phyloP scores from a whole-genome alignment of 2,329 filamentous ascomycete species.

The Canariomyces notabilis region DNA sequence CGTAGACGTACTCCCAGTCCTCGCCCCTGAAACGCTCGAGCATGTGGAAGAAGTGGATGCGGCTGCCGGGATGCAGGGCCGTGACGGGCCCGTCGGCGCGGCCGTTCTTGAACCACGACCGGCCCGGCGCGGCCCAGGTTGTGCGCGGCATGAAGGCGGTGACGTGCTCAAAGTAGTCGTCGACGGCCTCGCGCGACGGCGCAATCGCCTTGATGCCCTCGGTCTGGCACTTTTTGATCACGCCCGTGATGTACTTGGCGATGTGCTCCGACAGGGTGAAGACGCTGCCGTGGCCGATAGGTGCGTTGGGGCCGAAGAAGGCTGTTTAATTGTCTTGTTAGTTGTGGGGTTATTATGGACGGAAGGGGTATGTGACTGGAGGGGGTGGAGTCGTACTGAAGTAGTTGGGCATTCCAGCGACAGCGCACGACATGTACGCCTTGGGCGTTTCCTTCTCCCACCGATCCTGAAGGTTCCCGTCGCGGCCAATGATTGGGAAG shows the following conservation, averaged over 20 bases:
- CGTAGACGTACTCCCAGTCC: slow-evolving; percentile 49
- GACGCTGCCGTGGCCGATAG: slow-evolving; percentile 46
- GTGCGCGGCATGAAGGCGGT: slow-evolving; percentile 49
- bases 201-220: slow-evolving; percentile 44
- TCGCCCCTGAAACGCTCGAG: slow-evolving; percentile 46
- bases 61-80: slow-evolving; percentile 46
- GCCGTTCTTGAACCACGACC: slow-evolving; percentile 49
- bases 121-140: slow-evolving; percentile 41
- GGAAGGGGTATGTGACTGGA: background rate
- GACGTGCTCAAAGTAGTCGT: slow-evolving; percentile 47
- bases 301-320: slow-evolving; percentile 48
- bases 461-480: slow-evolving; percentile 47
- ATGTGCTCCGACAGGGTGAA: slow-evolving; percentile 49
- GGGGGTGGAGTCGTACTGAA: slow-evolving; percentile 38
- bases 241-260: slow-evolving; percentile 45
- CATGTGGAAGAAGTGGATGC: slow-evolving; percentile 51
- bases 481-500: slow-evolving; percentile 45
- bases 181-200: slow-evolving; percentile 42
- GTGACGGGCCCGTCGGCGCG: slow-evolving; percentile 40
- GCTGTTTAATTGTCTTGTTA: slow-evolving; percentile 30
- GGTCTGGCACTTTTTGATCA: slow-evolving; percentile 46
- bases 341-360: background rate
- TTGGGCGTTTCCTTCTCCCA: slow-evolving; percentile 41
- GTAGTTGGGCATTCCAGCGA: slow-evolving; percentile 50
- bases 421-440: slow-evolving; percentile 51